Percentiles rank a stretch among this genome's conserved stretches.
These are phyloP conservation scores for Somion occarium DNA, from an alignment of 1,284 basidiomycete species.

Conservation along the genomic window DNA sequence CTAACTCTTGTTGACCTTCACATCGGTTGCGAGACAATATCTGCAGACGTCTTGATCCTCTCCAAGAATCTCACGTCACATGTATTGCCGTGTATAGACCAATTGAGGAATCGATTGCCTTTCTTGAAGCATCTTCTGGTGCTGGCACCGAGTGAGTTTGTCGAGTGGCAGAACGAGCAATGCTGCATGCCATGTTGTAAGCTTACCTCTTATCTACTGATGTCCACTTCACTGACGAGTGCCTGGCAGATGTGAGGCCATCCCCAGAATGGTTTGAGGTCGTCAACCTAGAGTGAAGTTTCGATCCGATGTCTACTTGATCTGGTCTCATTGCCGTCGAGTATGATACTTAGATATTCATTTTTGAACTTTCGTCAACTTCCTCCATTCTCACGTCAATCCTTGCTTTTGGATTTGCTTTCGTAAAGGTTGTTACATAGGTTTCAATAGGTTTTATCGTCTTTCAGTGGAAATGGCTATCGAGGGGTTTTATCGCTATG, in stretches of 20 bases:
- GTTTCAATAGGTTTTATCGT: too few species aligned
- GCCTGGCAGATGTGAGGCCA: background rate
- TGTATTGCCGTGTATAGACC: background rate
- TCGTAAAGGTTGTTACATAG: too few species aligned
- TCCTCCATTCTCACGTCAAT: too few species aligned
- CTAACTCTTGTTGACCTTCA: background rate
- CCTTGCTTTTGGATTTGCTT: too few species aligned
- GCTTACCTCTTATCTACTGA: background rate
- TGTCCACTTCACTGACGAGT: background rate
- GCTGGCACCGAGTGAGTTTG: background rate
- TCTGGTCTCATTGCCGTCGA: too few species aligned
- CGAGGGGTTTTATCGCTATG: too few species aligned
- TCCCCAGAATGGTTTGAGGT: background rate
- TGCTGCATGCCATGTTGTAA: background rate
- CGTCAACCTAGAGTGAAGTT: too few species aligned
- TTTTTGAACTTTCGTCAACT: too few species aligned
- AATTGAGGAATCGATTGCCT: background rate
- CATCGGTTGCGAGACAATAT: background rate
- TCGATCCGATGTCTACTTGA: too few species aligned
- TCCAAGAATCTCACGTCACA: background rate
- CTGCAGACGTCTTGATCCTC: background rate
- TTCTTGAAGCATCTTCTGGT: background rate
- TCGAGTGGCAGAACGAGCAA: background rate
- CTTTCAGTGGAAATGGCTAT: too few species aligned
- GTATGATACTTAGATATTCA: too few species aligned